Evolutionary conservation across 148 eudicot genomes (phyloP), one percentile per base, ranked within the genome.

Genomic region (Vaccinium vitisidaea): DNA sequence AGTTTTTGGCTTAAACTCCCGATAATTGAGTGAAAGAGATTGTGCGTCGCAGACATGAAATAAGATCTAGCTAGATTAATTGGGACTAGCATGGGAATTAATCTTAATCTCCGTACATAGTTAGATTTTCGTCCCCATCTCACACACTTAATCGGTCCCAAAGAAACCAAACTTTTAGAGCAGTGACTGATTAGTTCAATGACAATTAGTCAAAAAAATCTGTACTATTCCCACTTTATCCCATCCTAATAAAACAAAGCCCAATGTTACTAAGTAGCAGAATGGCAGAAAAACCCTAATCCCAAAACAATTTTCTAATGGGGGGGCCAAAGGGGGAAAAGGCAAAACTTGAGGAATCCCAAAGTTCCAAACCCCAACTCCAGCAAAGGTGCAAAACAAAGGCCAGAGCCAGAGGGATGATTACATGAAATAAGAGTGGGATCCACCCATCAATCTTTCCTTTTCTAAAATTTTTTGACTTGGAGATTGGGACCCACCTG

Each of bases 361-460:
- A 82, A 81, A 61, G 87, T 81, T 85, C 82, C 49, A 84, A 69
- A 59, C 19, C 81, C 61, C 76, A 78, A 30, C 75, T 54, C 80
- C n/a, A 81, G 70, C 79, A 82, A 58, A 84, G 77, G 76, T 65
- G 82, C 76, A 78, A 59, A 79, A 43, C 46, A 43, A 43, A 43
- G 46, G 46, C 46, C 46, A 6, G 9, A 70, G 46, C 46, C 46
- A 6, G 9, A 70, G 70, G 65, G 77, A 86, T 86, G 87, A 86
- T 86, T 82, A 83, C 84, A 65, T 82, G 84, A 75, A 75, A 82
- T 81, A 53, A 76, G 65, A 75, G 63, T 76, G 87, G 87, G 77
- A 75, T 84, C 80, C 58, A 70, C 27, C 36, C 52, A 75, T 58
- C 79, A 73, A 84, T 80, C 76, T 67, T 69, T 32, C 77, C 59